phyloP scores from a whole-genome alignment of 805 yeast genomes.

The Wickerhamomyces hampshirensis region DNA sequence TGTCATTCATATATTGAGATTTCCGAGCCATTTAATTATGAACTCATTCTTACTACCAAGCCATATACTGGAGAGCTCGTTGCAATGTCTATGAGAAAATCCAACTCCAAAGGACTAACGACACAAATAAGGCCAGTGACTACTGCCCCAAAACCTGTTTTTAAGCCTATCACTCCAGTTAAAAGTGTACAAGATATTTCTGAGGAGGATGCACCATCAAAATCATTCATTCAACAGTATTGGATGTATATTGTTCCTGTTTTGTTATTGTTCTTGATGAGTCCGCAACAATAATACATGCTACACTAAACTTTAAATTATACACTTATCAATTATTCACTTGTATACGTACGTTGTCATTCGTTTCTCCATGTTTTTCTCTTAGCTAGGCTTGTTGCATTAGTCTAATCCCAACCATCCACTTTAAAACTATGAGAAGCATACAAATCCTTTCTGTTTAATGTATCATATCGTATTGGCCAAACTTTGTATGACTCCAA shows the following conservation, averaged over 20 bases:
- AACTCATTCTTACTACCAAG: conserved; percentile 11
- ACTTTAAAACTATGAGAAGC: no score
- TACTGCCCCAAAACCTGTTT: conserved; percentile 12
- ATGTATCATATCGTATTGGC: no score
- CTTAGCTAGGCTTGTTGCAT: no score
- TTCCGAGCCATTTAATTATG: conserved; percentile 13
- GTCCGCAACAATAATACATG: no score
- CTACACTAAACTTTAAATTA: no score
- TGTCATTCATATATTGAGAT: conserved; percentile 16
- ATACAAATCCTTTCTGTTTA: no score
- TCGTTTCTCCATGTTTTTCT: no score
- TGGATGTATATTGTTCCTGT: conserved; percentile 60
- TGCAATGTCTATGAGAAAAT: conserved; percentile 10
- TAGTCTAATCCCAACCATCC: no score
- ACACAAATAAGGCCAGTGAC: conserved; percentile 9
- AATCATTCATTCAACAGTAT: conserved; percentile 53
- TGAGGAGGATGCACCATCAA: conserved; percentile 15
- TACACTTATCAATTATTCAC: no score
- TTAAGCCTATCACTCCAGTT: conserved; percentile 1
- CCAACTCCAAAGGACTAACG: conserved; percentile 9
- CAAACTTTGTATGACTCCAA: no score
- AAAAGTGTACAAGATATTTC: conserved; percentile 2
- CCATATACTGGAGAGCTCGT: conserved; percentile 18
- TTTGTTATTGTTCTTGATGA: conserved; percentile 31
- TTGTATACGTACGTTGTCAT: neutral